Percentiles rank a stretch among this genome's conserved stretches.
These are phyloP conservation scores for Leccinum griseonigrum DNA, from an alignment of 1,284 basidiomycete species.

Conservation along the genomic window DNA sequence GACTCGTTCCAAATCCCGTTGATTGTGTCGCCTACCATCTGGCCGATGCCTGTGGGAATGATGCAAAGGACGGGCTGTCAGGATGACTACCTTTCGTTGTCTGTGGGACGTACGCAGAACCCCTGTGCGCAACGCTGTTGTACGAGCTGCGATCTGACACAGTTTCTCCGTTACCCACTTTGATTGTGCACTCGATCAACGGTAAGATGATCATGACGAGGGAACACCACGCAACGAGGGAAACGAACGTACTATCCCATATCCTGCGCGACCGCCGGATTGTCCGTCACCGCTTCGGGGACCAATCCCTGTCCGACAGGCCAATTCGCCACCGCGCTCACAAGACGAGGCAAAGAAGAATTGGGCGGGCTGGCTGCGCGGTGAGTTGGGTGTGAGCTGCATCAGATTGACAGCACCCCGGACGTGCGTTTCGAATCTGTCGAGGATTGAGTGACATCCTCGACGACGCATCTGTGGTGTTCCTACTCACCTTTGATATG, in stretches of 20 bases:
- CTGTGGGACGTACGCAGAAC: constrained; percentile 33
- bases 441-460: too few species aligned
- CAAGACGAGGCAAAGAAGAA: constrained; percentile 58
- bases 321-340: constrained; percentile 40
- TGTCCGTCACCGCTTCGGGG: constrained; percentile 38
- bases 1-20: too few species aligned
- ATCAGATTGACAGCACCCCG: constrained; percentile 52
- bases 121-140: constrained; percentile 35
- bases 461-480: neutral
- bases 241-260: constrained; percentile 49
- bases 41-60: too few species aligned
- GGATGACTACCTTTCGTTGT: neutral
- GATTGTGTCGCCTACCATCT: too few species aligned
- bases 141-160: constrained; percentile 39
- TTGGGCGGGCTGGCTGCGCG: constrained; percentile 33
- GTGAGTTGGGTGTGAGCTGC: constrained; percentile 47
- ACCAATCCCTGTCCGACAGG: constrained; percentile 25
- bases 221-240: neutral
- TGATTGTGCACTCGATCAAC: constrained; percentile 19
- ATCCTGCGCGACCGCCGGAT: constrained; percentile 38
- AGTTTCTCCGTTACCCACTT: constrained; percentile 67
- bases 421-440: constrained; percentile 44
- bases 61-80: neutral
- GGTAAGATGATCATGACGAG: neutral
- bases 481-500: constrained; percentile 39